Evolutionary conservation across 768 basidiomycete genomes (phyloP), one percentile per base, ranked within the genome.

Genomic region (Gelatoporia subvermispora): DNA sequence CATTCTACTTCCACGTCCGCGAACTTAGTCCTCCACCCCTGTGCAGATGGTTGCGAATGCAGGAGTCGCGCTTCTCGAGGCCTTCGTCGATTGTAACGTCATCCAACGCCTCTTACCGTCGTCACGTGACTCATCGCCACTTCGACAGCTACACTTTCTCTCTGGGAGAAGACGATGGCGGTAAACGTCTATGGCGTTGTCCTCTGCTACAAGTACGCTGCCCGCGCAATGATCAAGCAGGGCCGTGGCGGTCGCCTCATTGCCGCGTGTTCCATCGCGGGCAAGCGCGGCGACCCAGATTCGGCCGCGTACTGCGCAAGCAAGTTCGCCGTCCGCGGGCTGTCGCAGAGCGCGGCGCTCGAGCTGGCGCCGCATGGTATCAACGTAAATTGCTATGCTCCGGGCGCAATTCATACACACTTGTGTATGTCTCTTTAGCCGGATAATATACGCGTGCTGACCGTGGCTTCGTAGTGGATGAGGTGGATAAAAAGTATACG

Each of bases 121-220:
- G 23, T 8, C n/a, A 3, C 8, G 22, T 38, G n/a, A 34, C 31
- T 34, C 4, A 45, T 21, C 16, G 16, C 25, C 25, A 18, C 41
- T n/a, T 9, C 20, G 10, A 11, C 28, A 48, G 47, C 47, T 11
- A 25, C 18, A 7, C 37, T 48, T 2, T 11, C 18, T 3, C 22
- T 24, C 21, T 48, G 47, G 46, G 38, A 48, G 17, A 40, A 41
- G 17, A 41, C 68, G 13, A 51, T 70, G 18, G 48, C 61, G 8
- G 62, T 74, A 43, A 78, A 78, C 43, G 60, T 68, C 38, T 65
- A 65, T 16, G 73, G 76, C 8, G 63, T 63, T 0, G 64, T 76
- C 51, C 57, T 70, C 35, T 70, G 65, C 52, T 75, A 68, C 62
- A 71, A 72, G 49, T 61, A 68, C 35, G 72, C 72, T 15, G 72